phyloP scores from a whole-genome alignment of 768 basidiomycete species.

The Sporobolomyces pararoseus region DNA sequence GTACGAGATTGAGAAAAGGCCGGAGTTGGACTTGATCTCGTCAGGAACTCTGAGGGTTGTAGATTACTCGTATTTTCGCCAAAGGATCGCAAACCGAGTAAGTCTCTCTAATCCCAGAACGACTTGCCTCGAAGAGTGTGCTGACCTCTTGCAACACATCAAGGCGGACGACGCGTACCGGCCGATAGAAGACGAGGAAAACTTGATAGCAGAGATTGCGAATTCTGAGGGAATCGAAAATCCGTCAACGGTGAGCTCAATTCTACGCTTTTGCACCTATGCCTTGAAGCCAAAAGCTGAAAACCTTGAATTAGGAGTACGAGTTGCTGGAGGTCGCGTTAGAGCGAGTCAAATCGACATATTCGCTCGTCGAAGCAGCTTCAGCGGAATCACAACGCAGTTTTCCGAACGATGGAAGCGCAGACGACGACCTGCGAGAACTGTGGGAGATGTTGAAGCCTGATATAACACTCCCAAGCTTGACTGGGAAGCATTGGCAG shows the following conservation, averaged over 20 bases:
- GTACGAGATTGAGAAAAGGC: constrained; percentile 23
- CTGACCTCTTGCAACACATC: background rate
- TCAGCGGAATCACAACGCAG: background rate
- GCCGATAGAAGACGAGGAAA: background rate
- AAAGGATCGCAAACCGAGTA: background rate
- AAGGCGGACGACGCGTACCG: background rate
- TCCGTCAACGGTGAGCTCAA: background rate
- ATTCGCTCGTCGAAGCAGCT: constrained; percentile 18
- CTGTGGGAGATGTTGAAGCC: constrained; percentile 30
- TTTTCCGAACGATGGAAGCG: constrained; percentile 2
- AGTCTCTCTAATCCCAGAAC: background rate
- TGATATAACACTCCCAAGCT: background rate
- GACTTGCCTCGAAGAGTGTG: background rate
- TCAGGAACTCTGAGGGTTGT: constrained; percentile 29
- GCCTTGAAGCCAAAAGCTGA: background rate
- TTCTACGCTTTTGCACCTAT: background rate
- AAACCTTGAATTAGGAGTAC: constrained; percentile 1
- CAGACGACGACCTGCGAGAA: constrained; percentile 3
- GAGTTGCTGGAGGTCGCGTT: constrained; percentile 16
- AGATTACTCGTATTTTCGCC: constrained; percentile 19
- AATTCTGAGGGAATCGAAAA: constrained; percentile 1
- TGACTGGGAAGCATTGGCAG: constrained; percentile 38
- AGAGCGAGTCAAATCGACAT: constrained; percentile 12
- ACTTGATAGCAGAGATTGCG: background rate
- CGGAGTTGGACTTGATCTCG: background rate